A percentile compares a stretch with the other conserved stretches of the same genome.
Evolutionary conservation across 2,329 filamentous ascomycete genomes (phyloP).

Genomic region (Verruconis gallopava): DNA sequence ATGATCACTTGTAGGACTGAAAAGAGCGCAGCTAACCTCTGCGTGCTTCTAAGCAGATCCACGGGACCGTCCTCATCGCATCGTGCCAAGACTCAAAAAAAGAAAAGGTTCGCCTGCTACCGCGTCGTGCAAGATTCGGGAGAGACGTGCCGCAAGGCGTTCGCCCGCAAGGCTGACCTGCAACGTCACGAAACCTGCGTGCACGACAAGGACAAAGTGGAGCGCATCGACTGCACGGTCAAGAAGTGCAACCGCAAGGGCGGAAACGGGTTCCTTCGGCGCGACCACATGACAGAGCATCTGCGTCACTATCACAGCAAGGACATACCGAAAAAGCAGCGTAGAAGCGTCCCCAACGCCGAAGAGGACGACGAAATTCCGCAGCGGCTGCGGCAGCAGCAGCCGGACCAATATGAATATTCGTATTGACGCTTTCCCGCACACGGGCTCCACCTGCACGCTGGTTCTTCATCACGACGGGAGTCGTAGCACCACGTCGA

Average conservation of each 20-base stretch:
- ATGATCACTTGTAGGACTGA: not conserved
- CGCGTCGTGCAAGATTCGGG: not conserved
- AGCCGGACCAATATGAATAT: too few relatives aligned
- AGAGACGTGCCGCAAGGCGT: conserved; percentile 2
- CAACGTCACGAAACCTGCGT: conserved; percentile 9
- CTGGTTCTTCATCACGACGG: too few relatives aligned
- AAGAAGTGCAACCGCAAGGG: conserved; percentile 7
- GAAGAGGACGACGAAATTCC: conserved; percentile 5
- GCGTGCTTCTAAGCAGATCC: not conserved
- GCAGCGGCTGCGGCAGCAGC: too few relatives aligned
- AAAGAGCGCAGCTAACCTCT: not conserved
- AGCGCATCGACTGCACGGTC: conserved; percentile 4
- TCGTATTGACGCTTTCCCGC: too few relatives aligned
- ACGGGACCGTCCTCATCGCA: not conserved
- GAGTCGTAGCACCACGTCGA: too few relatives aligned
- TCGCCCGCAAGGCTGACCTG: conserved; percentile 10
- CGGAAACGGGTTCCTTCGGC: conserved; percentile 37
- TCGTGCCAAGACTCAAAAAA: conserved; percentile 3
- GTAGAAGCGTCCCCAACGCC: not conserved
- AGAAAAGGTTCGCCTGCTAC: conserved; percentile 5
- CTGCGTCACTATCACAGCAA: conserved; percentile 41
- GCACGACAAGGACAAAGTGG: conserved; percentile 8
- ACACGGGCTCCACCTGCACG: too few relatives aligned
- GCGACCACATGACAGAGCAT: conserved; percentile 46
- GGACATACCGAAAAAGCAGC: conserved; percentile 28